Base-by-base conservation (phyloP, 257 asterid species). In the Verbascum thapsus region DNA sequence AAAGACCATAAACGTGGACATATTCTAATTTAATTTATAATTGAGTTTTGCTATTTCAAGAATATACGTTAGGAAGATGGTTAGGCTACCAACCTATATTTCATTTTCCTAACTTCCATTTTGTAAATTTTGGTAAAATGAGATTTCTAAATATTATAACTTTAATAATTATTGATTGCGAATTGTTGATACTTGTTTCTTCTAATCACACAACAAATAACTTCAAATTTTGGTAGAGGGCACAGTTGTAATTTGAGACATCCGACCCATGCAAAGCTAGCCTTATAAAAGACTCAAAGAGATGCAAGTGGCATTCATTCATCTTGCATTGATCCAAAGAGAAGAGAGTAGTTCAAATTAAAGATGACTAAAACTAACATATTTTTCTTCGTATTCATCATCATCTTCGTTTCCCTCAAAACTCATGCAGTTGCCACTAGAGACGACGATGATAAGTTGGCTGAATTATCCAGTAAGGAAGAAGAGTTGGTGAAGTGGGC, bases 1-100 rank as follows among this genome's bases (percentile, higher is more conserved):
- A 51, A 72, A 74, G 63, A 30, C 59, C 32, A 22, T 11, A 18
- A 34, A 64, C 69, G 64, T 66, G 78, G 72, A 57, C 12, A 53
- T 10, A 5, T 42, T n/a, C n/a, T 7, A 9, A 34, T 22, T n/a
- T n/a, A n/a, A n/a, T n/a, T n/a, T 23, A 20, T 12, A 30, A 43
- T n/a, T 60, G 13, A 16, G 8, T n/a, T n/a, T n/a, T n/a, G n/a
- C n/a, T 58, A 53, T 38, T 39, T 55, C 49, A 20, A 56, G 50
- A 48, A 7, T 67, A 59, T 45, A 56, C 51, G 40, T 53, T 44
- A 22, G 38, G 22, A 74, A 77, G n/a, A 54, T 59, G 78, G 76
- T 64, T 88, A 88, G 96, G 94, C 87, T 63, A 85, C 94, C 96
- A 72, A 88, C n/a, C n/a, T n/a, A n/a, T n/a, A n/a, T n/a, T n/a